Evolutionary conservation across 371 early-diverging fungal genomes (phyloP).

Genomic region (Rhizopus sp.): DNA sequence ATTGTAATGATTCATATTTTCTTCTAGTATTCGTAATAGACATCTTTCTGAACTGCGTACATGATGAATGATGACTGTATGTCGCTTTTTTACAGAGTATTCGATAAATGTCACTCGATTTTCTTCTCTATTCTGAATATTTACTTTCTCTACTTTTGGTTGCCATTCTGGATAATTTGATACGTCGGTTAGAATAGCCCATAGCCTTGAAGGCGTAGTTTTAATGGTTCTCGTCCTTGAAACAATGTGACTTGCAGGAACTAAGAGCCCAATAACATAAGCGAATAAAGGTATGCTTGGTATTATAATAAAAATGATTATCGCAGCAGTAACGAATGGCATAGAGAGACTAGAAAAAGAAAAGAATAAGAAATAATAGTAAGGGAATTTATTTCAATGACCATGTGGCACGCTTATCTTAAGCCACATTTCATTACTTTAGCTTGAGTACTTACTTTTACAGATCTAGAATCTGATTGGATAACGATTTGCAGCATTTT

Average conservation of each 20-base stretch:
- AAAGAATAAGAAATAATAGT: not conserved
- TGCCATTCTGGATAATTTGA: slow-evolving; percentile 40
- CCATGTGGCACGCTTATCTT: too few relatives aligned
- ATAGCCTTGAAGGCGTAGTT: slow-evolving; percentile 25
- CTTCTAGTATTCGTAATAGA: slow-evolving; percentile 39
- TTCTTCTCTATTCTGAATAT: slow-evolving; percentile 10
- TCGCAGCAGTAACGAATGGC: not conserved
- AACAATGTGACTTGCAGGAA: slow-evolving; percentile 26
- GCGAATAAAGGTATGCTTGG: slow-evolving; percentile 10
- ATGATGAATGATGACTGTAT: slow-evolving; percentile 35
- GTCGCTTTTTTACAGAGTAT: slow-evolving; percentile 25
- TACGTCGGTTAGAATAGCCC: slow-evolving; percentile 35
- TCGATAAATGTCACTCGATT: slow-evolving; percentile 30
- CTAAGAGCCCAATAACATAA: slow-evolving; percentile 19
- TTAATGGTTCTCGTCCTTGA: slow-evolving; percentile 12
- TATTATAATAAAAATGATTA: not conserved
- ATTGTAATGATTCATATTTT: slow-evolving; percentile 9
- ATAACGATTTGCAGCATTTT: too few relatives aligned
- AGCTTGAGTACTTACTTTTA: too few relatives aligned
- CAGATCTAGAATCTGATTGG: too few relatives aligned
- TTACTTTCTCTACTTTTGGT: slow-evolving; percentile 28
- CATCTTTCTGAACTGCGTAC: slow-evolving; percentile 23
- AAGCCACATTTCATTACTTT: too few relatives aligned
- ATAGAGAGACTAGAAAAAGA: not conserved
- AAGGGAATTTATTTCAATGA: too few relatives aligned